Evolutionary conservation across 129 eudicot genomes (phyloP), one percentile per base, ranked within the genome.

Genomic region (Arctium minus): DNA sequence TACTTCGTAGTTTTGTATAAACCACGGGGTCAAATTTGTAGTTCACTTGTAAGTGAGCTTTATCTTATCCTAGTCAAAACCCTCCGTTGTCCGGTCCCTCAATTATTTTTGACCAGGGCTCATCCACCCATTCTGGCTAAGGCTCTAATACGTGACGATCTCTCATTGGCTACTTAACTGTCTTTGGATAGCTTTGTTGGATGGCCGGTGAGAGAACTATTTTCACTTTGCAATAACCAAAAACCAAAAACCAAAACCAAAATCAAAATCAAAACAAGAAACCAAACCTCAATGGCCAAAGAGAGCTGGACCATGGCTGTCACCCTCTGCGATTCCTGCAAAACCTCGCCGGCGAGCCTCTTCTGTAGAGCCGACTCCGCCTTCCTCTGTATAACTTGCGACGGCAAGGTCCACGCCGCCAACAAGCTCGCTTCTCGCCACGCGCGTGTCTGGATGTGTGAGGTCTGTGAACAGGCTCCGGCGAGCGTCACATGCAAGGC

Each of bases 351-450:
- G 73, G 90, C 98, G 0, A 84, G 80, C 4, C 82, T 94, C 32
- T 94, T 89, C 84, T 94, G 98, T 83, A 77, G 83, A 40, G 94
- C 98, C 6, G 98, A 94, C 86, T 84, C 97, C 8, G 98, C 98
- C 4, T 94, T 87, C 86, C 86, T 94, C 17, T 94, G 98, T 78
- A 40, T 85, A 13, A 72, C 77, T 0, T 94, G 98, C 81, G 97
- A 94, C 87, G 82, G 85, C 64, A 91, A 88, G 46, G 74, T 94
- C 78, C 98, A 92, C 86, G 96, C 97, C n/a, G 98, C 98, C 8
- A 92, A 92, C 87, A 94, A 94, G 83, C 92, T 94, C 32, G 98
- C 97, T 2, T 94, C 98, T 9, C 90, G 98, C 68, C 98, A 94
- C 86, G 92, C 88, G 7, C 97, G 97, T 12, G 96, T 94, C 3